Evolutionary conservation across 495 filamentous ascomycete genomes (phyloP).

Genomic region (Penicillium bovifimosum): DNA sequence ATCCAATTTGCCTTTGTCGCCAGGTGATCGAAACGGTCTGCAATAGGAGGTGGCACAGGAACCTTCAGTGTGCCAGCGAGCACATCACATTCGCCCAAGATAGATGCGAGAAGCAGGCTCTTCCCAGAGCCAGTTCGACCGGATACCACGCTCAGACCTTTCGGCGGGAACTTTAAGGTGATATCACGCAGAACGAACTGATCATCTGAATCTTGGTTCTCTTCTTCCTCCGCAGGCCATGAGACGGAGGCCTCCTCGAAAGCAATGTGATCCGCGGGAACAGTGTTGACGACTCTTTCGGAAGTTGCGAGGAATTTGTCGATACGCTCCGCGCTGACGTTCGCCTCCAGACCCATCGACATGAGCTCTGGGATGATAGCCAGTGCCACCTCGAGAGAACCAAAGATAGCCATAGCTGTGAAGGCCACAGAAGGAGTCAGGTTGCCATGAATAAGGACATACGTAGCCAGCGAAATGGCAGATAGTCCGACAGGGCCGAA

Average conservation of each 20-base stretch:
- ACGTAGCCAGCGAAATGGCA: slow-evolving; percentile 63
- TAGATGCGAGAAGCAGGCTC: slow-evolving; percentile 54
- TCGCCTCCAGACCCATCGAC: slow-evolving; percentile 62
- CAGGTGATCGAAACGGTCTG: slow-evolving; percentile 23
- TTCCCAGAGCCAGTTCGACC: slow-evolving; percentile 60
- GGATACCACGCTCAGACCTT: slow-evolving; percentile 60
- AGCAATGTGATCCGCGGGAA: slow-evolving; percentile 49
- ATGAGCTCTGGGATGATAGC: slow-evolving; percentile 68
- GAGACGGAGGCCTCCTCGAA: slow-evolving; percentile 68
- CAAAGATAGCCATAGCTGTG: slow-evolving; percentile 71
- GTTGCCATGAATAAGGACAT: slow-evolving; percentile 55
- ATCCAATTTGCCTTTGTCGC: slow-evolving; percentile 27
- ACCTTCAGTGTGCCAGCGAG: slow-evolving; percentile 44
- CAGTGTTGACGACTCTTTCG: slow-evolving; percentile 56
- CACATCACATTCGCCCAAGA: slow-evolving; percentile 56
- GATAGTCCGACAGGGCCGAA: slow-evolving; percentile 68
- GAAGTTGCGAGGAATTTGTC: slow-evolving; percentile 62
- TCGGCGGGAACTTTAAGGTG: slow-evolving; percentile 58
- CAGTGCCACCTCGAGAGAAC: slow-evolving; percentile 62
- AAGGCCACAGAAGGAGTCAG: slow-evolving; percentile 75
- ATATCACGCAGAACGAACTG: slow-evolving; percentile 52
- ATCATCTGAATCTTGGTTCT: slow-evolving; percentile 49
- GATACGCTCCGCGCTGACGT: slow-evolving; percentile 69
- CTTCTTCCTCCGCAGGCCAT: slow-evolving; percentile 56
- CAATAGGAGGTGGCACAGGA: slow-evolving; percentile 25